These are phyloP conservation scores for Kazachstania taianensis DNA, from an alignment of 805 yeast genomes.

Conservation along the genomic window DNA sequence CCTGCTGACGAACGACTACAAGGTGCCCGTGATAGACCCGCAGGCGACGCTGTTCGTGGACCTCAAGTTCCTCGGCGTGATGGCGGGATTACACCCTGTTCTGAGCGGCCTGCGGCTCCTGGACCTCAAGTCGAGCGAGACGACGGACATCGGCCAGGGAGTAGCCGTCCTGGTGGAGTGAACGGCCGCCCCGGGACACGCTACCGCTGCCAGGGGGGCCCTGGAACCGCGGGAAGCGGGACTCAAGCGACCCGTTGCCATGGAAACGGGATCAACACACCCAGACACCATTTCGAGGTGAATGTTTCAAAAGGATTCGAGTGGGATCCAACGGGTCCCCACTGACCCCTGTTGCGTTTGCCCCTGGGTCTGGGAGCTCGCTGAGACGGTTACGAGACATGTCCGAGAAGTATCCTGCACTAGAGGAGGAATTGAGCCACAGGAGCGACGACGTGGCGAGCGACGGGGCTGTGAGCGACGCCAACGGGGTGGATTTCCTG, in stretches of 20 bases:
- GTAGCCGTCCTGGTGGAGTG: slow-evolving; percentile 20
- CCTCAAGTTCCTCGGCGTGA: slow-evolving; percentile 23
- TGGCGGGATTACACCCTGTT: slow-evolving; percentile 24
- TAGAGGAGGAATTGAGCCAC: too few species aligned
- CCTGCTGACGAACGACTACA: slow-evolving; percentile 26
- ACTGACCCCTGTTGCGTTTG: too few species aligned
- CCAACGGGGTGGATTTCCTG: slow-evolving; percentile 46
- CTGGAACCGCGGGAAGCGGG: too few species aligned
- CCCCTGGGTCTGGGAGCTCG: too few species aligned
- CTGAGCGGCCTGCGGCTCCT: slow-evolving; percentile 25
- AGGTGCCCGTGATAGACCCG: slow-evolving; percentile 22
- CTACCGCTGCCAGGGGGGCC: too few species aligned
- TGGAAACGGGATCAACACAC: neutral
- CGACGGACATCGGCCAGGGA: slow-evolving; percentile 23
- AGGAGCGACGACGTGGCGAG: slow-evolving; percentile 31
- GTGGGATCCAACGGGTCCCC: too few species aligned
- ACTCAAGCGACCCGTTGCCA: too few species aligned
- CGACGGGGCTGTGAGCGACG: slow-evolving; percentile 26
- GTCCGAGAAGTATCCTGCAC: slow-evolving; percentile 73
- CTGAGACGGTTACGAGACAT: too few species aligned
- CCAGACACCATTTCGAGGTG: neutral
- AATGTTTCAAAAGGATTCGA: neutral
- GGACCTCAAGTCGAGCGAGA: slow-evolving; percentile 23
- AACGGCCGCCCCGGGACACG: neutral
- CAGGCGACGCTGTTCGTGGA: slow-evolving; percentile 22